Evolutionary conservation across 2,329 filamentous ascomycete species (phyloP).

Genomic region (Diplocarpon rosae): DNA sequence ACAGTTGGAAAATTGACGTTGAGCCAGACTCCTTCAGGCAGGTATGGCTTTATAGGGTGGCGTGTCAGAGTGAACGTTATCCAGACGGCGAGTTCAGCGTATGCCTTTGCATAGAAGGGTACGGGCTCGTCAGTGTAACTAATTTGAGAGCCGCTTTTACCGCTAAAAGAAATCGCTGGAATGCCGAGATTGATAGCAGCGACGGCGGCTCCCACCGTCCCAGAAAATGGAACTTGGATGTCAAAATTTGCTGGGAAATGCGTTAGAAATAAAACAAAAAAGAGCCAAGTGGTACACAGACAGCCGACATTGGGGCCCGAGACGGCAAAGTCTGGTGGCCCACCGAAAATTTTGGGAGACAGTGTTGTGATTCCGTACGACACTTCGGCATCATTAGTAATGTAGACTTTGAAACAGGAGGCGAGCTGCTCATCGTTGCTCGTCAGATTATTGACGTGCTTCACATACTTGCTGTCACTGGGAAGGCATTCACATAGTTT

Average conservation of each 20-base stretch:
- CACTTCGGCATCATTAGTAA: not conserved
- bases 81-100: not conserved
- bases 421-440: not conserved
- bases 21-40: conserved; percentile 2
- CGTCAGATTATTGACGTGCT: not conserved
- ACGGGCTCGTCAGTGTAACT: not conserved
- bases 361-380: conserved; percentile 1
- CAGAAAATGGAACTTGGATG: conserved; percentile 2
- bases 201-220: conserved; percentile 2
- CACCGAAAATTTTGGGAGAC: conserved; percentile 1
- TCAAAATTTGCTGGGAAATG: not conserved
- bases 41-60: not conserved
- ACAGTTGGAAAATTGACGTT: conserved; percentile 2
- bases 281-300: not conserved
- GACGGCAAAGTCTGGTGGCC: conserved; percentile 3
- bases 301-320: conserved; percentile 4
- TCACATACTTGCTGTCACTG: not conserved
- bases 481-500: conserved; percentile 3
- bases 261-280: not conserved
- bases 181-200: conserved; percentile 2
- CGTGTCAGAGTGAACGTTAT: not conserved
- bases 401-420: not conserved
- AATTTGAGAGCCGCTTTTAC: conserved; percentile 2
- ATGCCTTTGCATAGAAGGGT: not conserved
- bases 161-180: conserved; percentile 4